Base-by-base conservation (phyloP, 2,329 filamentous ascomycete genomes). In the Neurospora sp. region DNA sequence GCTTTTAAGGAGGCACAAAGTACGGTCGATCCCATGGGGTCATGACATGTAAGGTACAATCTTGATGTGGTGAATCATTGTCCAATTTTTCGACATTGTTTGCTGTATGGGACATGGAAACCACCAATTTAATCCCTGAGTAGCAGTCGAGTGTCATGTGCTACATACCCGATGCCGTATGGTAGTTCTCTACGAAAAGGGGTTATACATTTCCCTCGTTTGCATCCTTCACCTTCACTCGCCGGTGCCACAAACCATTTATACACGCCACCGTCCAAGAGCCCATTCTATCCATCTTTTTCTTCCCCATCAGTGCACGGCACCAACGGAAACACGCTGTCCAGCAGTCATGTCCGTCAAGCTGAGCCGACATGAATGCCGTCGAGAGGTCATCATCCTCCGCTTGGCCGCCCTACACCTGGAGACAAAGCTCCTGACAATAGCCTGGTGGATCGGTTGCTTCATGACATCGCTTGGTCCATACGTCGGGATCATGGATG, bases 401-500 rank as follows among this genome's bases (percentile, higher is more conserved):
- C 72, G 68, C 19, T 66, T 69, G 12, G 73, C 70, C 17, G 70
- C 68, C 38, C 66, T 69, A 6, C 70, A 69, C 62, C 73, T 71
- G 52, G 67, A 62, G 57, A 69, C 62, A 39, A 73, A 39, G 37
- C 70, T 28, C 28, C 67, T 69, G 39, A 70, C 71, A 23, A 74
- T 17, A 39, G 72, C 52, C 23, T 67, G 43, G n/a, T 66, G 71
- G 33, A 69, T 69, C 8, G 66, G 66, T 36, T 71, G 72, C 38
- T 66, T 67, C 65, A 67, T 69, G 62, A 72, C 38, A 67, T 72
- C 72, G 68, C 68, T 71, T 3, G 72, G 72, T 68, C 52, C 69
- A 62, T 74, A 74, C 39, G 73, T 73, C 10, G 73, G 74, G n/a
- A 75, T 72, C 12, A 73, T 67, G 6, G 72, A 73, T 65, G 67